Evolutionary conservation across 345 rosid species (phyloP).

Genomic region (Citropsis articulata): DNA sequence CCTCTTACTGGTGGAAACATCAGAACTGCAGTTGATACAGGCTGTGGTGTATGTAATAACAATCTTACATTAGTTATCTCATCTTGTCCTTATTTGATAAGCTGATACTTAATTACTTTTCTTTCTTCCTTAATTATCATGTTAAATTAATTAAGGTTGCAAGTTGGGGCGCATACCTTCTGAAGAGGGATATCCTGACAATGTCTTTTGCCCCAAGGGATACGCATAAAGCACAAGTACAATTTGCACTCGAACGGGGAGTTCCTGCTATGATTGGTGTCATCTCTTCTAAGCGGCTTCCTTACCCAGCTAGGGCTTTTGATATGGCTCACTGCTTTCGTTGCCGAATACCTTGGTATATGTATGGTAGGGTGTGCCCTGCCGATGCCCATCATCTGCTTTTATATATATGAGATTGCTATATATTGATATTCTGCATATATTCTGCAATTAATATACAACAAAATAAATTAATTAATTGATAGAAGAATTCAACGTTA

Average conservation of each 20-base stretch:
- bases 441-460: too few species aligned
- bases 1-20: conserved; percentile 73
- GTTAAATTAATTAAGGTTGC: conserved; percentile 58
- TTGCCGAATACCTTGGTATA: conserved; percentile 86
- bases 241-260: conserved; percentile 95
- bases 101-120: neutral
- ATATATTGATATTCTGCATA: too few species aligned
- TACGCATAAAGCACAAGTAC: conserved; percentile 96
- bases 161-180: conserved; percentile 91
- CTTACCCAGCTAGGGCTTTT: conserved; percentile 93
- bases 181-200: conserved; percentile 71
- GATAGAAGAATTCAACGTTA: too few species aligned
- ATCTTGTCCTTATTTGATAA: neutral
- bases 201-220: conserved; percentile 98
- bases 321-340: conserved; percentile 99
- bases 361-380: conserved; percentile 42
- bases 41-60: conserved; percentile 78
- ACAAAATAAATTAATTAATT: too few species aligned
- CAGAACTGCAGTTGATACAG: conserved; percentile 92
- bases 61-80: too few species aligned
- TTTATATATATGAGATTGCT: too few species aligned
- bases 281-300: conserved; percentile 82
- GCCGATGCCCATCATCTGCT: too few species aligned
- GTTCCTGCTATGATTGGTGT: conserved; percentile 93
- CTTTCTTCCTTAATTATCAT: too few species aligned